phyloP scores from a whole-genome alignment of 768 basidiomycete genomes.

The Rhizopogon sp. region DNA sequence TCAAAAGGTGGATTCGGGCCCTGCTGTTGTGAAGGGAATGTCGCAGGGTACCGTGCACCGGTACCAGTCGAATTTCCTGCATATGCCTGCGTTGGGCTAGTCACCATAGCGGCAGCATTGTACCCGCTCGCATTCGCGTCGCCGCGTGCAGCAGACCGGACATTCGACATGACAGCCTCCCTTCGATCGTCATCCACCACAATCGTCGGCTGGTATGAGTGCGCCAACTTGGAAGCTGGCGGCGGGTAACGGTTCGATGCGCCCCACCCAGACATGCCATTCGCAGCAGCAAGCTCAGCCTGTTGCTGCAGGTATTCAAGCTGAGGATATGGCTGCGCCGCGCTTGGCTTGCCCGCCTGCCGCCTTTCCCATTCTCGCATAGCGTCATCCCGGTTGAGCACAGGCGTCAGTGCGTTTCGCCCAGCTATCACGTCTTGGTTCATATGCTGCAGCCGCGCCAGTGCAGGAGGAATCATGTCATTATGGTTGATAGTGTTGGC shows the following conservation, averaged over 20 bases:
- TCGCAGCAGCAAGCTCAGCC: slow-evolving; percentile 71
- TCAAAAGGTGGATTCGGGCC: slow-evolving; percentile 45
- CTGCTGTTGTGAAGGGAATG: slow-evolving; percentile 44
- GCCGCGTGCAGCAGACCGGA: slow-evolving; percentile 55
- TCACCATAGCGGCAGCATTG: slow-evolving; percentile 46
- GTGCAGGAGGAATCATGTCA: slow-evolving; percentile 89
- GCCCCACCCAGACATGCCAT: slow-evolving; percentile 56
- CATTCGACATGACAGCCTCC: slow-evolving; percentile 80
- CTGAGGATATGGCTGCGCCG: slow-evolving; percentile 82
- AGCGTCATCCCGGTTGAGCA: slow-evolving; percentile 91
- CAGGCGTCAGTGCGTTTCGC: slow-evolving; percentile 85
- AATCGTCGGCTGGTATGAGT: slow-evolving; percentile 37
- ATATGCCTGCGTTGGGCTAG: slow-evolving; percentile 76
- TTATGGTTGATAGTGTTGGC: slow-evolving; percentile 89
- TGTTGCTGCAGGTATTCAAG: slow-evolving; percentile 92
- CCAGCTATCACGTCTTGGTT: slow-evolving; percentile 75
- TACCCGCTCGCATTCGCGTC: slow-evolving; percentile 42
- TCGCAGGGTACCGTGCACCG: slow-evolving; percentile 52
- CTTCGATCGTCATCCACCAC: slow-evolving; percentile 67
- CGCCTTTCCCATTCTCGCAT: slow-evolving; percentile 95
- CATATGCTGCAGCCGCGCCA: slow-evolving; percentile 87
- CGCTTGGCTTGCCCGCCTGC: slow-evolving; percentile 65
- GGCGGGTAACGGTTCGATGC: slow-evolving; percentile 41
- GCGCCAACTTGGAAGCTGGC: slow-evolving; percentile 27
- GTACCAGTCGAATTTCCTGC: slow-evolving; percentile 43